A percentile compares a stretch with the other conserved stretches of the same genome.
phyloP scores from a whole-genome alignment of 140 eudicot species.

The Flaveria floridana region DNA sequence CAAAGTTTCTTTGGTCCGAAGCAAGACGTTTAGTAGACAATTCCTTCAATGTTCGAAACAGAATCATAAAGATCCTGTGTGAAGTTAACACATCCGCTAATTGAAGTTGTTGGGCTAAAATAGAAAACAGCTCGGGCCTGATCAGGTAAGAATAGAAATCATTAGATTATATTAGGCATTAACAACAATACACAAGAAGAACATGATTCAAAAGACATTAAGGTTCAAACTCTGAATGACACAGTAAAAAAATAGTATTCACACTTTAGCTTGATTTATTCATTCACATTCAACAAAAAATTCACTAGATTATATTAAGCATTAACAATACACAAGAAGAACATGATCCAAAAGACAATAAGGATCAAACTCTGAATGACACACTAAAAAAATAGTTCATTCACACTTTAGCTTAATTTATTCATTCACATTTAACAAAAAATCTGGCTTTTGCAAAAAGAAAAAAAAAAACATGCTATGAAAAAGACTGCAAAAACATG shows the following conservation, averaged over 20 bases:
- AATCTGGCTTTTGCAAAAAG: background rate
- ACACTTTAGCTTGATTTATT: conserved; percentile 8
- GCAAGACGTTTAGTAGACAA: conserved; percentile 88
- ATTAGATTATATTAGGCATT: conserved; percentile 19
- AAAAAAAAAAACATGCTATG: background rate
- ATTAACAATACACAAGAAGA: no score
- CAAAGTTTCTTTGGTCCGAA: conserved; percentile 85
- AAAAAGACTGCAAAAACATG: conserved; percentile 15
- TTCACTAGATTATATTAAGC: background rate
- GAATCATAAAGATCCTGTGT: conserved; percentile 85
- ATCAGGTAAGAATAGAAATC: conserved; percentile 23
- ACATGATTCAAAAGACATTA: background rate
- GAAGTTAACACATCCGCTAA: conserved; percentile 76
- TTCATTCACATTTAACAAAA: background rate
- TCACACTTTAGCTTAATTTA: conserved; percentile 12
- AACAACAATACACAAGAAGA: conserved; percentile 20
- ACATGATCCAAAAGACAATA: background rate
- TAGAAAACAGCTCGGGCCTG: conserved; percentile 90
- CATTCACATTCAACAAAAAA: conserved; percentile 1
- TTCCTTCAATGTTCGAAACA: conserved; percentile 87
- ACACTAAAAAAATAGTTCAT: background rate
- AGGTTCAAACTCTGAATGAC: background rate
- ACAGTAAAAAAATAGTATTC: background rate
- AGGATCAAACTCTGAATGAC: background rate
- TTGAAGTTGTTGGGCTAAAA: conserved; percentile 85